Base-by-base conservation (phyloP, 129 eudicot species). In the Apium graveolens region DNA sequence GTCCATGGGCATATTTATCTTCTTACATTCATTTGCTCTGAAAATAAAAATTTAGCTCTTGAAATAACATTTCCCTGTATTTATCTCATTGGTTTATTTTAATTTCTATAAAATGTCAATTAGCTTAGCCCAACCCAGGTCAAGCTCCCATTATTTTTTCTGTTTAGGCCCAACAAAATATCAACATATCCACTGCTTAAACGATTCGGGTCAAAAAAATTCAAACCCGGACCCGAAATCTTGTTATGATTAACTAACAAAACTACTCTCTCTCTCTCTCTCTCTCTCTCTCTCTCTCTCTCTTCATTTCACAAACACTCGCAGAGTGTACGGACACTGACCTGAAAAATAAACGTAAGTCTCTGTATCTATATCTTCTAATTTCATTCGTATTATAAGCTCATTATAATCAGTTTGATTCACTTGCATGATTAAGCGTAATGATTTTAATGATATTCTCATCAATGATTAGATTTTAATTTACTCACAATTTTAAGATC, bases 171-270 rank as follows among this genome's bases (percentile, higher is more conserved):
- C 68, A 60, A 26, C 34, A 26, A 3, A 60, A 60, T n/a, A n/a
- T 26, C 16, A 60, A 55, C 63, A 18, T 27, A 53, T 6, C 21
- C 17, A 62, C 37, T n/a, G 14, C 20, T 5, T 3, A 60, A 60
- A 29, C 41, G 46, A 46, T 13, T 20, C 29, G 41, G 41, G 42
- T 70, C 21, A 34, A 70, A 14, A 21, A 37, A 37, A 70, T 18
- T 35, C 1, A 35, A 1, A 27, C 74, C 74, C 74, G 74, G 39
- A 69, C 1, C 43, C 74, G 74, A 37, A 69, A 37, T 18, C 5
- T 37, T 70, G 29, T 70, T 18, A 34, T 70, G 44, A 70, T 34
- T 70, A 70, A 70, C 74, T 21, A 70, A 70, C 39, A 32, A 70
- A 70, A 70, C 74, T 70, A 70, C 74, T 70, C 18, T 14, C 2